A percentile compares a stretch with the other conserved stretches of the same genome.
These are phyloP conservation scores for Sporisorium exsertum DNA, from an alignment of 1,284 basidiomycete genomes.

Conservation along the genomic window DNA sequence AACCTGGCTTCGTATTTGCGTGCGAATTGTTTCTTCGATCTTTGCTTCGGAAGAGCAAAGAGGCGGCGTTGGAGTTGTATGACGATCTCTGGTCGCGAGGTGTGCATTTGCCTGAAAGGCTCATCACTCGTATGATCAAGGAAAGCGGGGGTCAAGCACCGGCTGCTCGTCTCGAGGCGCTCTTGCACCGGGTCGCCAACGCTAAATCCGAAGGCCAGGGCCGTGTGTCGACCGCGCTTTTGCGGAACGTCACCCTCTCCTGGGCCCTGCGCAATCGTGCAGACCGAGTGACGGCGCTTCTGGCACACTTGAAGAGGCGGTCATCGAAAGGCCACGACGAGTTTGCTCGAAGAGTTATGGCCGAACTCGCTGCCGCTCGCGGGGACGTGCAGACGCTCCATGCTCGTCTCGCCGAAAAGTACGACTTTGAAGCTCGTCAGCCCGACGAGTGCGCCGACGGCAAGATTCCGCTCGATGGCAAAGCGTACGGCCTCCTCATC, in stretches of 20 bases:
- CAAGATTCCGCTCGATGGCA: slow-evolving; percentile 21
- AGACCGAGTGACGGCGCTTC: slow-evolving; percentile 9
- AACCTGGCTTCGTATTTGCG: slow-evolving; percentile 15
- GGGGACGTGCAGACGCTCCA: slow-evolving; percentile 37
- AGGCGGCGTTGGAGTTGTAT: slow-evolving; percentile 28
- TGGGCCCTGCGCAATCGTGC: slow-evolving; percentile 36
- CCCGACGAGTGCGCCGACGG: slow-evolving; percentile 5
- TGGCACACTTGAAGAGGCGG: slow-evolving; percentile 15
- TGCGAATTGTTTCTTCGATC: slow-evolving; percentile 34
- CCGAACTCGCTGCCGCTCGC: slow-evolving; percentile 24
- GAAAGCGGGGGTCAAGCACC: slow-evolving; percentile 10
- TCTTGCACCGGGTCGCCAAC: slow-evolving; percentile 22
- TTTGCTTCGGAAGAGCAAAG: slow-evolving; percentile 6
- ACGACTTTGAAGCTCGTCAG: slow-evolving; percentile 30
- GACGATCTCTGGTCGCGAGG: slow-evolving; percentile 40
- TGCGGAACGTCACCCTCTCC: slow-evolving; percentile 15
- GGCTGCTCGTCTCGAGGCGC: slow-evolving; percentile 19
- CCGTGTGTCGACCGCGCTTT: not conserved
- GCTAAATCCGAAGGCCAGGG: not conserved
- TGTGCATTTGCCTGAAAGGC: slow-evolving; percentile 9
- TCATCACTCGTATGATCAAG: slow-evolving; percentile 12
- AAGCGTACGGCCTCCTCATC: slow-evolving; percentile 25
- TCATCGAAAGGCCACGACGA: not conserved
- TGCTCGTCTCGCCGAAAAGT: slow-evolving; percentile 11
- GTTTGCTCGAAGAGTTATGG: slow-evolving; percentile 4